phyloP scores from a whole-genome alignment of 805 yeast species.

The Citeromyces nyonsensis region DNA sequence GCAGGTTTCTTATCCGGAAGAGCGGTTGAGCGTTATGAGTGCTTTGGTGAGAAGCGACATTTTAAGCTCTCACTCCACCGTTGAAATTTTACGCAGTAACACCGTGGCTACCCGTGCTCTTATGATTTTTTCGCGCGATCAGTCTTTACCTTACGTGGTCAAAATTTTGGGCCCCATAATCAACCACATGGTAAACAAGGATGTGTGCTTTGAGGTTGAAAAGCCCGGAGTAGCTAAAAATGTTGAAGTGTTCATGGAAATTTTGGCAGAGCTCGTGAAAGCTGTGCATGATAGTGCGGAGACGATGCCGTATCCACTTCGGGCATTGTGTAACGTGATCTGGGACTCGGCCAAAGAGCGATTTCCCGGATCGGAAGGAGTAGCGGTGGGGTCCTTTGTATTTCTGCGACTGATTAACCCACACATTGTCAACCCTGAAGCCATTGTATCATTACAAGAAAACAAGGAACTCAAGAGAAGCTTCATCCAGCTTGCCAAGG shows the following conservation, averaged over 20 bases:
- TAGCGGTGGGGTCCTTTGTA: constrained; percentile 77
- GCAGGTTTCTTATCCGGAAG: constrained; percentile 8
- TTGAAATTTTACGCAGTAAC: constrained; percentile 68
- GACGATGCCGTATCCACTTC: constrained; percentile 55
- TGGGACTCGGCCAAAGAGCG: constrained; percentile 37
- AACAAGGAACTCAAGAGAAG: not conserved
- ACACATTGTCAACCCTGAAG: constrained; percentile 79
- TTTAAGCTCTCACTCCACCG: constrained; percentile 36
- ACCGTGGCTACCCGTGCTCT: constrained; percentile 70
- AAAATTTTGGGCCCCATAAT: constrained; percentile 40
- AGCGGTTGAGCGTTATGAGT: constrained; percentile 24
- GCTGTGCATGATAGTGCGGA: constrained; percentile 39
- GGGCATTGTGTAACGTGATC: constrained; percentile 55
- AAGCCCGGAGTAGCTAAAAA: constrained; percentile 18
- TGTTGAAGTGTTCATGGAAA: constrained; percentile 33
- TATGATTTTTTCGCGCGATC: constrained; percentile 53
- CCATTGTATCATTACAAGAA: constrained; percentile 2
- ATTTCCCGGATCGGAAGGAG: constrained; percentile 49
- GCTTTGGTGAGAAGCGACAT: constrained; percentile 51
- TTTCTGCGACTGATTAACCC: constrained; percentile 77
- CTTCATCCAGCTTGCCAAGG: constrained; percentile 48
- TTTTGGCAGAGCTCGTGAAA: constrained; percentile 39
- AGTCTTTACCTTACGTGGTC: constrained; percentile 44
- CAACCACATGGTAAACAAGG: constrained; percentile 28
- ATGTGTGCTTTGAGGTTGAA: constrained; percentile 52